Conservation (phyloP, 1,284 basidiomycete genomes). For the Mycosarcoma maydis region DNA sequence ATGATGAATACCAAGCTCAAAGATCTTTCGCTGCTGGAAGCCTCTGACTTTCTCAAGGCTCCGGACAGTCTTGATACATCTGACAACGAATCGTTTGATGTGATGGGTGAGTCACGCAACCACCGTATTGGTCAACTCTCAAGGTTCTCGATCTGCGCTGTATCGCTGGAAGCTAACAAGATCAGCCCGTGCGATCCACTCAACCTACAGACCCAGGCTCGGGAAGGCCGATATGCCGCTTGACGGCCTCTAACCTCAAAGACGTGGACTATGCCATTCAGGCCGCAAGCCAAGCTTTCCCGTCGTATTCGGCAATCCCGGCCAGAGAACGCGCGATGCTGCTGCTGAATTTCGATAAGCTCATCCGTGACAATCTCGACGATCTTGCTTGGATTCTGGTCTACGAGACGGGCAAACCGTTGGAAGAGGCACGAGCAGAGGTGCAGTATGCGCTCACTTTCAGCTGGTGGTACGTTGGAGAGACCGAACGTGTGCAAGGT, state of each 20-base stretch:
- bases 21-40: slow-evolving; percentile 44
- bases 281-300: slow-evolving; percentile 54
- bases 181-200: no score
- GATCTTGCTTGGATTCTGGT: slow-evolving; percentile 65
- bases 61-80: slow-evolving; percentile 28
- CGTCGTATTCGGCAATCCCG: slow-evolving; percentile 52
- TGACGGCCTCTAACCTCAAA: slow-evolving; percentile 46
- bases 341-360: slow-evolving; percentile 56
- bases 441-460: slow-evolving; percentile 63
- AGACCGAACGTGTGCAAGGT: slow-evolving; percentile 68
- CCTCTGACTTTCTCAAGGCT: slow-evolving; percentile 57
- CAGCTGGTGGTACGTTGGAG: slow-evolving; percentile 62
- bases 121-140: background rate
- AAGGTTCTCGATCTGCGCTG: background rate
- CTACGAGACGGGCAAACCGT: slow-evolving; percentile 64
- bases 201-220: slow-evolving; percentile 29
- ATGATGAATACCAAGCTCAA: slow-evolving; percentile 51
- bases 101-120: slow-evolving; percentile 30
- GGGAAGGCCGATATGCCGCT: slow-evolving; percentile 24
- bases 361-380: slow-evolving; percentile 54
- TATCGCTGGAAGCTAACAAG: no score
- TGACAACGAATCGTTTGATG: slow-evolving; percentile 37
- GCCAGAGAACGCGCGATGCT: slow-evolving; percentile 56
- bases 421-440: slow-evolving; percentile 61
- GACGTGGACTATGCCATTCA: slow-evolving; percentile 63